Conservation (phyloP, 2,329 filamentous ascomycete genomes). For the Nakataea oryzae region DNA sequence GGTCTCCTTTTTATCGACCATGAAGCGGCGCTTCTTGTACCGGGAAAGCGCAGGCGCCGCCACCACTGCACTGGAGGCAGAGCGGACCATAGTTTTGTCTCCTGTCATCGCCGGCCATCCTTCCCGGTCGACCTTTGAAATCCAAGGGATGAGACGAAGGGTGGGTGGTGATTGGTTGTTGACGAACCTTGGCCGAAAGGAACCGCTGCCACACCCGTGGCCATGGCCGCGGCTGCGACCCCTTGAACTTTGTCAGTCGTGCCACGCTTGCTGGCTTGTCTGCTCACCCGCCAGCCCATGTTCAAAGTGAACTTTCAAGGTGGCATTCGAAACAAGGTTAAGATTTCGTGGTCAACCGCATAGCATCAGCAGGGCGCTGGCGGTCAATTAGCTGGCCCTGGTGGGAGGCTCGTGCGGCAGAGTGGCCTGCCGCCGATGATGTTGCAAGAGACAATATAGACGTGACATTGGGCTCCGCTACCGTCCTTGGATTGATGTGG, state of each 20-base stretch:
- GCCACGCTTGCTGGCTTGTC: too few relatives aligned
- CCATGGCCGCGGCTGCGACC: too few relatives aligned
- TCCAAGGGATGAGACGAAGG: background rate
- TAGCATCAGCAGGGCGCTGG: too few relatives aligned
- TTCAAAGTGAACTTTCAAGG: background rate
- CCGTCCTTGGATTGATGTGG: background rate
- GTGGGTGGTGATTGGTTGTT: background rate
- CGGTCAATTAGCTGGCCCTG: background rate
- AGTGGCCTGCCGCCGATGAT: too few relatives aligned
- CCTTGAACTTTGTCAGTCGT: background rate
- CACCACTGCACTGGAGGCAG: background rate
- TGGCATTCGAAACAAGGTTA: background rate
- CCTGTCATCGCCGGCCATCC: background rate
- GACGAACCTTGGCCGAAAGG: background rate
- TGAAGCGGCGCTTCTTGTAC: background rate
- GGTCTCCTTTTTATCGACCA: background rate
- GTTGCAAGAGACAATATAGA: background rate
- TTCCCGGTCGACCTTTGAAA: background rate
- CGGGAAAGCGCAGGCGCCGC: background rate
- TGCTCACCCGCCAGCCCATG: background rate
- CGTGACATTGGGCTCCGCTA: background rate
- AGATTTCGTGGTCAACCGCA: background rate
- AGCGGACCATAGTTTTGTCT: background rate
- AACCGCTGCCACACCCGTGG: background rate
- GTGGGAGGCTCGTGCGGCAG: background rate